Percentiles rank a stretch among this genome's conserved stretches.
phyloP scores from a whole-genome alignment of 2,329 filamentous ascomycete genomes.

The Graphilbum ipis-grandicollis region DNA sequence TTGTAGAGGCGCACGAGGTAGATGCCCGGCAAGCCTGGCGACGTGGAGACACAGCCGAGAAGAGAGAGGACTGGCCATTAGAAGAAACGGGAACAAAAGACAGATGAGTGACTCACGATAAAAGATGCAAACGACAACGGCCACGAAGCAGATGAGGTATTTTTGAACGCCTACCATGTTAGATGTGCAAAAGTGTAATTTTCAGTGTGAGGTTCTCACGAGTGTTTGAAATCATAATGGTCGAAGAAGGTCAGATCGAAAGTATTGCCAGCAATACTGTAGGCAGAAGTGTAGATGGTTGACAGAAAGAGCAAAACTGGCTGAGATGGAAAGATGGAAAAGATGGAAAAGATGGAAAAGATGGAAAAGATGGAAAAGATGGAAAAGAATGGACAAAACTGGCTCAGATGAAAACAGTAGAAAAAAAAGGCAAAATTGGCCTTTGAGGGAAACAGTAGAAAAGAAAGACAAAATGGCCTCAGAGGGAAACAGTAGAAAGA shows the following conservation, averaged over 20 bases:
- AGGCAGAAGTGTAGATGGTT: no score
- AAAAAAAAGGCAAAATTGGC: no score
- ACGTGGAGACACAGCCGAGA: conserved; percentile 10
- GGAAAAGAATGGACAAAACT: no score
- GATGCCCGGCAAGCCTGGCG: conserved; percentile 10
- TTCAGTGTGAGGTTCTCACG: no score
- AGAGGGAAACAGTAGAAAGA: background rate
- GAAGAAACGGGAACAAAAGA: background rate
- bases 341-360: no score
- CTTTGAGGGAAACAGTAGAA: background rate
- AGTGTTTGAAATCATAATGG: background rate
- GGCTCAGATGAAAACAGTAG: no score
- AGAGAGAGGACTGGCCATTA: conserved; percentile 8
- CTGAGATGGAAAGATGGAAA: no score
- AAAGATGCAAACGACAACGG: conserved; percentile 2
- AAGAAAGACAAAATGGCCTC: background rate
- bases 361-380: no score
- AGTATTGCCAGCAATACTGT: no score
- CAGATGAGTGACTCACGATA: conserved; percentile 1
- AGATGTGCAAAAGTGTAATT: no score
- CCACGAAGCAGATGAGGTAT: conserved; percentile 3
- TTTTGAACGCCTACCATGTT: conserved; percentile 1
- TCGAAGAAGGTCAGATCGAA: no score
- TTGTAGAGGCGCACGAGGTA: conserved; percentile 9
- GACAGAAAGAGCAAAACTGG: no score